Conservation (phyloP, 306 rosid genomes). For the Benincasa hispida region DNA sequence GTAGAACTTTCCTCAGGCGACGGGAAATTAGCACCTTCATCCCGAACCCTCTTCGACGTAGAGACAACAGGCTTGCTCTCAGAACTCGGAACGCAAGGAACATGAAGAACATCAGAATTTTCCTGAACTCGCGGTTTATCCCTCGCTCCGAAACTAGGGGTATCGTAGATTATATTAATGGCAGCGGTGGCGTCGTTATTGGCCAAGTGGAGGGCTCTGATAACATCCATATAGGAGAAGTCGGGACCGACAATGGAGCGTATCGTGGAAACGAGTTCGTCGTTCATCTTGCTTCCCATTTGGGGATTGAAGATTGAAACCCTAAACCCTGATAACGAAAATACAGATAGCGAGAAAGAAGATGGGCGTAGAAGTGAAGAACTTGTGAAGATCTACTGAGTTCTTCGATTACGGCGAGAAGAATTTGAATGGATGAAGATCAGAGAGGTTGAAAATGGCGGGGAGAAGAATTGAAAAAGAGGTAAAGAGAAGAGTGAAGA, state of each 20-base stretch:
- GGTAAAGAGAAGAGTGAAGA: neutral
- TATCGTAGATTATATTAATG: constrained; percentile 69
- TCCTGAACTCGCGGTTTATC: constrained; percentile 7
- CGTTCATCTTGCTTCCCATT: constrained; percentile 66
- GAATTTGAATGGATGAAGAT: neutral
- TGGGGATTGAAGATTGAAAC: constrained; percentile 19
- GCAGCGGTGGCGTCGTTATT: constrained; percentile 86
- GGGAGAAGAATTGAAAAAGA: neutral
- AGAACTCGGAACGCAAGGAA: constrained; percentile 21
- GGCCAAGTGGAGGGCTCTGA: constrained; percentile 87
- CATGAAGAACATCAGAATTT: constrained; percentile 1
- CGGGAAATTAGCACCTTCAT: neutral
- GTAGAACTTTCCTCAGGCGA: constrained; percentile 4
- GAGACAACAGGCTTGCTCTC: constrained; percentile 2
- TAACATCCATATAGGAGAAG: constrained; percentile 72
- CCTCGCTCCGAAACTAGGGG: constrained; percentile 26
- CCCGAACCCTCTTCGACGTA: constrained; percentile 7
- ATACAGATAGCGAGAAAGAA: neutral
- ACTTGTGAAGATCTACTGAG: neutral
- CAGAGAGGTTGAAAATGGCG: neutral
- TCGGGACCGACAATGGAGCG: constrained; percentile 63
- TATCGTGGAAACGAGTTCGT: constrained; percentile 56
- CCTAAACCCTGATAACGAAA: constrained; percentile 16
- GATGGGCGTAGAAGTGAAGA: neutral
- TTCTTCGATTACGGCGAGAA: neutral